Evolutionary conservation across 192 early-diverging fungal genomes (phyloP), one percentile per base, ranked within the genome.

Genomic region (Gamsiella multidivaricata): DNA sequence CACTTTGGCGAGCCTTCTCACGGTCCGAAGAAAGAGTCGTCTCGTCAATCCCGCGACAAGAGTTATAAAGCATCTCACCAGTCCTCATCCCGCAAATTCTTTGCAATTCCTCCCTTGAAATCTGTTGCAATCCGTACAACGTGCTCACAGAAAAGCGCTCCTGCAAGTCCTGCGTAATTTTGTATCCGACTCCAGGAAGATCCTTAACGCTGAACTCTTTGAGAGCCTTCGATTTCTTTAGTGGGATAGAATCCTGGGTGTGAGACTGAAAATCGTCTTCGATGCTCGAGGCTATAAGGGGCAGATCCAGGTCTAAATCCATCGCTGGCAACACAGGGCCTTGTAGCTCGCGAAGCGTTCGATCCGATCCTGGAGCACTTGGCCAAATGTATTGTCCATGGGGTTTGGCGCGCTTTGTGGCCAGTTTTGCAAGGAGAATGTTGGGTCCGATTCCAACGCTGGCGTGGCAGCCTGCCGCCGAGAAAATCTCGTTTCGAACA

Each of bases 371-470:
- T 17, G 69, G 69, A 0, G 55, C 61, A 32, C 66, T 62, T 3
- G 64, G 67, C 66, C 66, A 79, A 23, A 79, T 65, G 29, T 65
- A 79, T 20, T 69, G 67, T 23, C 66, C 67, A 54, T 79, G 66
- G n/a, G 76, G 67, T 23, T 70, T 70, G 3, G 69, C 37, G 22
- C 65, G 46, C 26, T 72, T 65, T 6, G 46, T 74, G 12, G 65
- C 28, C 47, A 75, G 72, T 54, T 93, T 83, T 29, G 94, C 93
- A 31, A 94, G 36, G 15, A 96, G 73, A 41, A 91, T 90, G 67
- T 88, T 94, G 5, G 81, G 67, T 2, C 90, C 89, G 26, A 94
- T 90, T 3, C 95, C 96, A 18, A 97, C 76, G 80, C 92, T 93
- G 5, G 85, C 89, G 29, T 85, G 66, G 62, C 91, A 94, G 29